phyloP scores from a whole-genome alignment of 305 asterid species.

The Fraxinus xanthoxyloides region DNA sequence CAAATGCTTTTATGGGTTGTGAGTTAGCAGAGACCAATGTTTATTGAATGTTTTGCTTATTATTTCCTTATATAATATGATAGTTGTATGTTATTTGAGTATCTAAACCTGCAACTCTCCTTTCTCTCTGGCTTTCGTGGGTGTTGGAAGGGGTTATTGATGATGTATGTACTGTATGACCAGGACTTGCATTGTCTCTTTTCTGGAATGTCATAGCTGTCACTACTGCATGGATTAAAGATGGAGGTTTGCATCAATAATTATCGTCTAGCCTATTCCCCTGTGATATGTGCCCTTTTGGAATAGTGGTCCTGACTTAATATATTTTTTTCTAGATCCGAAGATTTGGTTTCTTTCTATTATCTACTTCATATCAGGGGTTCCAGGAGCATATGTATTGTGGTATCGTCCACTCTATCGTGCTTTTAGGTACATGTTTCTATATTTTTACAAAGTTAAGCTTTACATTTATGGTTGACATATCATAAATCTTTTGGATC shows the following conservation, averaged over 20 bases:
- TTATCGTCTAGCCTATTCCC: constrained; percentile 7
- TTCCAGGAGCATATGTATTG: constrained; percentile 88
- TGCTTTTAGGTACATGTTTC: constrained; percentile 64
- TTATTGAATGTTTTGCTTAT: background rate
- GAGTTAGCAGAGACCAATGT: background rate
- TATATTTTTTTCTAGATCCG: constrained; percentile 39
- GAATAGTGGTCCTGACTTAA: constrained; percentile 13
- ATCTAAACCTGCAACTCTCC: background rate
- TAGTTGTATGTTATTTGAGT: background rate
- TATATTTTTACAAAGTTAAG: constrained; percentile 14
- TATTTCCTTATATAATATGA: background rate
- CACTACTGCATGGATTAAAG: constrained; percentile 87
- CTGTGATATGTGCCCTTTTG: background rate
- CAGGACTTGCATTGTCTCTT: constrained; percentile 74
- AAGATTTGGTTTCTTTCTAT: constrained; percentile 94
- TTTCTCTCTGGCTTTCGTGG: background rate
- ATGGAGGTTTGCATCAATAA: constrained; percentile 56
- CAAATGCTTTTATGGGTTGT: background rate
- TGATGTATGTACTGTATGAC: constrained; percentile 26
- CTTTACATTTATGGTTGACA: background rate
- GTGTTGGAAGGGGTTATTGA: constrained; percentile 9
- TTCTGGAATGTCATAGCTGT: constrained; percentile 83
- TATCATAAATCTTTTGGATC: background rate
- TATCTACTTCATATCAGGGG: constrained; percentile 87
- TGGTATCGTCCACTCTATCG: constrained; percentile 99